Evolutionary conservation across 139 green algal species (phyloP).

Genomic region (Volvox africanus): DNA sequence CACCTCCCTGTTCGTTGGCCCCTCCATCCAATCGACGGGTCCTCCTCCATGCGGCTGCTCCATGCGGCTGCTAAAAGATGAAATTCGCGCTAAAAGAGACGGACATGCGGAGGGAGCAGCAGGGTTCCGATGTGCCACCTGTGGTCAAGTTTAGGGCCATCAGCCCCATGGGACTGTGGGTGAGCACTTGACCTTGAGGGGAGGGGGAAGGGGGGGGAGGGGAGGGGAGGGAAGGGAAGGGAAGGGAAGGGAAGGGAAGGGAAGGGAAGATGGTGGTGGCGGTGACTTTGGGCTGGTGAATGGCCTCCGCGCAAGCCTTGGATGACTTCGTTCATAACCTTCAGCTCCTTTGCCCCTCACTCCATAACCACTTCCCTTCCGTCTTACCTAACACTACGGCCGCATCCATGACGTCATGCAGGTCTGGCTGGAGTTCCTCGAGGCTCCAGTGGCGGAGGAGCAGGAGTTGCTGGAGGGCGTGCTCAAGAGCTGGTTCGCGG

Average conservation of each 20-base stretch:
- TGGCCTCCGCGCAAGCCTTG: background rate
- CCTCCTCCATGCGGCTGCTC: too few relatives aligned
- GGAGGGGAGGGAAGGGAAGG: background rate
- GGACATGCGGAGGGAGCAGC: conserved; percentile 27
- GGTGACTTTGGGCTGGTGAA: background rate
- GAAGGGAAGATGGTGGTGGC: background rate
- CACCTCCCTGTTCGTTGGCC: too few relatives aligned
- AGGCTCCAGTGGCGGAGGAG: conserved; percentile 55
- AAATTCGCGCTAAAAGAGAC: conserved; percentile 14
- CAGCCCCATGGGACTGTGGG: conserved; percentile 77
- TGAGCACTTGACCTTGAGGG: conserved; percentile 28
- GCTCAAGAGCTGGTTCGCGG: conserved; percentile 86
- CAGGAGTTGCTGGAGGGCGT: conserved; percentile 75
- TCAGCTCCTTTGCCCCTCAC: background rate
- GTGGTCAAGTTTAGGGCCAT: conserved; percentile 71
- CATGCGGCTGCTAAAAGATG: conserved; percentile 37
- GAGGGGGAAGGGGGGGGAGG: too few relatives aligned
- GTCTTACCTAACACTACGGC: too few relatives aligned
- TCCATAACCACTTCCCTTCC: background rate
- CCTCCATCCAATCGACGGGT: too few relatives aligned
- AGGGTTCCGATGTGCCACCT: conserved; percentile 52
- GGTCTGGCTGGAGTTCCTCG: conserved; percentile 73
- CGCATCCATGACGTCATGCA: conserved; percentile 16
- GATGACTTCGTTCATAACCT: too few relatives aligned
- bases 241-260: background rate